A percentile compares a stretch with the other conserved stretches of the same genome.
Conservation (phyloP, 176 grass and related monocot species). For the Chrysopogon serrulatus region DNA sequence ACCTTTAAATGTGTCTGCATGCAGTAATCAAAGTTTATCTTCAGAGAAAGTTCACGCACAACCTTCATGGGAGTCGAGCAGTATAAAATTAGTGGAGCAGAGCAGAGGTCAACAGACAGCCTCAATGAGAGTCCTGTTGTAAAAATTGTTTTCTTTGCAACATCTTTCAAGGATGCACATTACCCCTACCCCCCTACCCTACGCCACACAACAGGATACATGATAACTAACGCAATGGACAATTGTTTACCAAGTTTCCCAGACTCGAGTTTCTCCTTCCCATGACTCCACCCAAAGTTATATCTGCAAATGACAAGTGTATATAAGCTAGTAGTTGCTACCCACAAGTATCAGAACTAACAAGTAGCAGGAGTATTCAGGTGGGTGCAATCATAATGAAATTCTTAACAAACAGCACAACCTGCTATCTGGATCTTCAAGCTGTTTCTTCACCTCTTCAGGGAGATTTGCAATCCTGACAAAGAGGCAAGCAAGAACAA, state of each 20-base stretch:
- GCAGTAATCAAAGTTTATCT: background rate
- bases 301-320: constrained; percentile 27
- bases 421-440: constrained; percentile 93
- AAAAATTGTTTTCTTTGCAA: background rate
- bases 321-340: background rate
- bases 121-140: background rate
- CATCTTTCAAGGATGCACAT: background rate
- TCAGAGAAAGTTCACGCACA: background rate
- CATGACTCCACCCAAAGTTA: constrained; percentile 98
- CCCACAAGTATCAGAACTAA: background rate
- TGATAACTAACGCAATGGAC: background rate
- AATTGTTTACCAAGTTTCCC: constrained; percentile 69
- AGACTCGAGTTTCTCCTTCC: constrained; percentile 84
- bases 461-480: constrained; percentile 63
- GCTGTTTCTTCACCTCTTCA: constrained; percentile 49
- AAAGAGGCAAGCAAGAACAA: background rate
- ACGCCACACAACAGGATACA: background rate
- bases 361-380: background rate
- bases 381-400: background rate
- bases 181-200: background rate
- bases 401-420: background rate
- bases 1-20: constrained; percentile 88
- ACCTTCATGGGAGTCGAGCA: background rate
- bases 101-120: background rate
- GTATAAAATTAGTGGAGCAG: background rate